A percentile compares a stretch with the other conserved stretches of the same genome.
Evolutionary conservation across 352 stramenopile species (phyloP).

Genomic region (Pythium myriotylum): DNA sequence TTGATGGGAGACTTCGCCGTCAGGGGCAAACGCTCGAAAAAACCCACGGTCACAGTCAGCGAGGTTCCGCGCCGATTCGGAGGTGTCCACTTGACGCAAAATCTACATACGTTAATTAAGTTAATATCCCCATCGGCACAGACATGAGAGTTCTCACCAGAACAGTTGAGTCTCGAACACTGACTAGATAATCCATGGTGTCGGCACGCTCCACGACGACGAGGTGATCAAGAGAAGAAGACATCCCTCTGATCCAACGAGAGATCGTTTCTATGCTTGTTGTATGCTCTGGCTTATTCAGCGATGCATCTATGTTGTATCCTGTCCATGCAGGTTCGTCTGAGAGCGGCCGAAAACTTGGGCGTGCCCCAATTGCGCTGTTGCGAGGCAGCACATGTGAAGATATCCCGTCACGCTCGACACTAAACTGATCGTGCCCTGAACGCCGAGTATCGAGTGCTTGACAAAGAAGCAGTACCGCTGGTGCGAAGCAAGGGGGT

Average conservation of each 20-base stretch:
- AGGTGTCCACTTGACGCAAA: too few relatives aligned
- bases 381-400: constrained; percentile 38
- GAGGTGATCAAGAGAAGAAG: constrained; percentile 7
- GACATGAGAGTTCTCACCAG: background rate
- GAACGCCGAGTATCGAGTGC: constrained; percentile 27
- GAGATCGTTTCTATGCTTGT: constrained; percentile 8
- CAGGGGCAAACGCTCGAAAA: constrained; percentile 48
- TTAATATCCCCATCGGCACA: background rate
- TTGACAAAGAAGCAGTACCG: constrained; percentile 38
- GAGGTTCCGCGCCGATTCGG: background rate
- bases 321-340: too few relatives aligned
- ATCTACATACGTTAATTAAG: background rate
- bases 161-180: background rate
- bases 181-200: constrained; percentile 9
- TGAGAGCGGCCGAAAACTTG: constrained; percentile 49
- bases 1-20: constrained; percentile 38
- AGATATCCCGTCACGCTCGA: background rate
- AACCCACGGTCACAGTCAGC: constrained; percentile 43
- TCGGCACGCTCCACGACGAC: constrained; percentile 8
- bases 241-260: constrained; percentile 16
- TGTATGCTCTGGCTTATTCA: background rate
- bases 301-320: too few relatives aligned
- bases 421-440: background rate
- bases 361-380: constrained; percentile 41
- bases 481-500: constrained; percentile 41